A percentile compares a stretch with the other conserved stretches of the same genome.
Evolutionary conservation across 768 basidiomycete species (phyloP).

Genomic region (Rhizopogon vesiculosus): DNA sequence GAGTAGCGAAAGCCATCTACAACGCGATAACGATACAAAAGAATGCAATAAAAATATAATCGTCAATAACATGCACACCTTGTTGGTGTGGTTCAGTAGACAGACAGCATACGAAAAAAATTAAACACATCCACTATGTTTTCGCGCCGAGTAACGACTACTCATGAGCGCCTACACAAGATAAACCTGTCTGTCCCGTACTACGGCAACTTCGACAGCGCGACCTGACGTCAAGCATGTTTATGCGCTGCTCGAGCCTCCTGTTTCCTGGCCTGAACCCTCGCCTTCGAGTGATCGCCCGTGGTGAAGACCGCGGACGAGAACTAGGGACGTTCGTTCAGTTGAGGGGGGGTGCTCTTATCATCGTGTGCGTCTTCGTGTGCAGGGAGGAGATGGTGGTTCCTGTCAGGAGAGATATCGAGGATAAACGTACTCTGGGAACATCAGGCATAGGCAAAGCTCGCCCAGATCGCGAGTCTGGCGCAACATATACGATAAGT

Average conservation of each 20-base stretch:
- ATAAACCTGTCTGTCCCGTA: too few species aligned
- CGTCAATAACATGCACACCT: too few species aligned
- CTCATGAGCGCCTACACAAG: too few species aligned
- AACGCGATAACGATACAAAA: too few species aligned
- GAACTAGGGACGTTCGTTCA: conserved; percentile 14
- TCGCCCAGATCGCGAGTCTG: conserved; percentile 48
- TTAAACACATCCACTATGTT: too few species aligned
- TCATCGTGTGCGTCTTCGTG: too few species aligned
- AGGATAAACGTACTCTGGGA: conserved; percentile 13
- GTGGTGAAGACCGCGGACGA: conserved; percentile 27
- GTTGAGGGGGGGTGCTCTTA: neutral
- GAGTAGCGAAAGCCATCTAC: too few species aligned
- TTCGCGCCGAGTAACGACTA: too few species aligned
- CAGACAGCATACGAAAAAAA: too few species aligned
- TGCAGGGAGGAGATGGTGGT: neutral
- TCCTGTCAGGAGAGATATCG: conserved; percentile 23
- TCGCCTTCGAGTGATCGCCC: conserved; percentile 18
- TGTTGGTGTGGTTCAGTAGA: too few species aligned
- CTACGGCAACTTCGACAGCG: too few species aligned
- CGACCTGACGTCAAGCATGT: conserved; percentile 17
- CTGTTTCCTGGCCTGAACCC: conserved; percentile 19
- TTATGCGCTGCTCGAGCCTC: conserved; percentile 4
- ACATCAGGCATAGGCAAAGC: conserved; percentile 10
- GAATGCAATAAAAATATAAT: too few species aligned
- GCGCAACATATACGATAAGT: conserved; percentile 72